Base-by-base conservation (phyloP, 768 basidiomycete species). In the Tulasnella sp. region DNA sequence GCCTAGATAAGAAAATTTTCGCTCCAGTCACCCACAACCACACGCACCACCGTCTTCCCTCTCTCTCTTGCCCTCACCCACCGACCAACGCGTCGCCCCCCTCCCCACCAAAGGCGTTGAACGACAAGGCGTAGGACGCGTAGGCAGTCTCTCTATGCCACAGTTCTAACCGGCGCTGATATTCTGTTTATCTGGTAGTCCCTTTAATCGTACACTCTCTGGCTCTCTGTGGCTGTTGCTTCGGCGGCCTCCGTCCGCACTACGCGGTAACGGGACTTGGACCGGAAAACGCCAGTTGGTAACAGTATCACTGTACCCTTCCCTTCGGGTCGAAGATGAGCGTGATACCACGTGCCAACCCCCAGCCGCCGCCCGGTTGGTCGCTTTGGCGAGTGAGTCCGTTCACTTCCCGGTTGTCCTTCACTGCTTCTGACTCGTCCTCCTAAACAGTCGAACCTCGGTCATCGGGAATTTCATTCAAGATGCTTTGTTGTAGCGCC, bases 141-240 rank as follows among this genome's bases (percentile, higher is more conserved):
- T n/a, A n/a, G n/a, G n/a, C n/a, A n/a, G n/a, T n/a, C n/a, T n/a
- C n/a, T n/a, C n/a, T n/a, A n/a, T n/a, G n/a, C n/a, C n/a, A n/a
- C n/a, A n/a, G n/a, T n/a, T n/a, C n/a, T n/a, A n/a, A n/a, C n/a
- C n/a, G n/a, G n/a, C n/a, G n/a, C n/a, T n/a, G n/a, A n/a, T n/a
- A n/a, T n/a, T n/a, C n/a, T n/a, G n/a, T n/a, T n/a, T n/a, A n/a
- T n/a, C n/a, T n/a, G n/a, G n/a, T n/a, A n/a, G n/a, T n/a, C n/a
- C n/a, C n/a, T n/a, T n/a, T n/a, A n/a, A n/a, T 61, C 57, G 57
- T 61, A 32, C 57, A 61, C 15, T 1, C 26, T 32, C 5, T n/a
- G 57, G 57, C 57, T 61, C 57, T 61, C 29, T 61, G 26, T 61
- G 26, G 57, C 57, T 29, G 57, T 61, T 61, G n/a, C 57, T 61